Evolutionary conservation across 1,284 basidiomycete genomes (phyloP).

Genomic region (Cryptococcus amylolentus): DNA sequence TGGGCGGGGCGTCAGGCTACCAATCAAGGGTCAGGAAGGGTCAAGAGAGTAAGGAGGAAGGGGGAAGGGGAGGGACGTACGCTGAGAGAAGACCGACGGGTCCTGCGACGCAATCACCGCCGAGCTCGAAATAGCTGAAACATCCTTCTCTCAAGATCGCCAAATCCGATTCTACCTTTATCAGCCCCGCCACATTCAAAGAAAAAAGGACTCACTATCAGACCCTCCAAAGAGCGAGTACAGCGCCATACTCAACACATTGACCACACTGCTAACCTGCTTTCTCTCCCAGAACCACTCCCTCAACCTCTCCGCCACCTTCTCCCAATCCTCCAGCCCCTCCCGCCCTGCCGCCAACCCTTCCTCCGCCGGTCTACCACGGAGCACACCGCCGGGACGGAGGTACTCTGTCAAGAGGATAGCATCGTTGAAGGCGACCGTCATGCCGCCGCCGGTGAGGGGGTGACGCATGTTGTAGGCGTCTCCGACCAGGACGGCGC

Average conservation of each 20-base stretch:
- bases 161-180: conserved; percentile 49
- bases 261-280: conserved; percentile 73
- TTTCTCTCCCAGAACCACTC: conserved; percentile 84
- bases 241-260: conserved; percentile 83
- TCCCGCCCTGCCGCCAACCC: conserved; percentile 33
- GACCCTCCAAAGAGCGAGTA: conserved; percentile 85
- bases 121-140: conserved; percentile 95
- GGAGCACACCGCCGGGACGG: conserved; percentile 28
- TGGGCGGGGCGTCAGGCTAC: conserved; percentile 66
- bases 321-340: conserved; percentile 60
- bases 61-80: conserved; percentile 53
- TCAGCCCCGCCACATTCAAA: conserved; percentile 3
- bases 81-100: conserved; percentile 83
- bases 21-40: conserved; percentile 1
- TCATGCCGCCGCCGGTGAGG: conserved; percentile 95
- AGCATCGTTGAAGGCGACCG: conserved; percentile 81
- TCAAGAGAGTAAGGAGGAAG: background rate
- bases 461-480: conserved; percentile 99
- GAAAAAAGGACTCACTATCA: conserved; percentile 61
- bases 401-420: conserved; percentile 68
- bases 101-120: conserved; percentile 81
- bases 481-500: conserved; percentile 86
- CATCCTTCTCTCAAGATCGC: conserved; percentile 86
- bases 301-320: conserved; percentile 59
- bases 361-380: background rate